Evolutionary conservation across 2,329 filamentous ascomycete genomes (phyloP).

Genomic region (Capronia coronata): DNA sequence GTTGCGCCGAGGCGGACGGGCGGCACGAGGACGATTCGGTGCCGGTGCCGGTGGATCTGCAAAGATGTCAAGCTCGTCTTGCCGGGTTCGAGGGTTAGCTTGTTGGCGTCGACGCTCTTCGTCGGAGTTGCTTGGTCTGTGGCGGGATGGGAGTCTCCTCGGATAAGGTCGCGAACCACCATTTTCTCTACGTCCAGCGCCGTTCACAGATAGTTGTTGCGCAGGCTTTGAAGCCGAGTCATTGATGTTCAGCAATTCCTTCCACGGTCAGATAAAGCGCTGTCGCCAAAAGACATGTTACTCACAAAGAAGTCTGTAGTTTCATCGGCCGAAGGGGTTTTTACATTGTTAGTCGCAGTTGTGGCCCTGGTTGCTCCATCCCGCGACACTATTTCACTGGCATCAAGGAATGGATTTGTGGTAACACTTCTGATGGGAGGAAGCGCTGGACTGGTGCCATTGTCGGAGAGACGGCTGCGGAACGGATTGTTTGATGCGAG

Average conservation of each 20-base stretch:
- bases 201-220: constrained; percentile 20
- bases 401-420: constrained; percentile 58
- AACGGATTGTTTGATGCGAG: constrained; percentile 46
- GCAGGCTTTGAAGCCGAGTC: constrained; percentile 27
- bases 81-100: constrained; percentile 35
- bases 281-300: background rate
- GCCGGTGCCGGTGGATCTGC: constrained; percentile 40
- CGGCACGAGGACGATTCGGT: constrained; percentile 36
- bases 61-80: constrained; percentile 43
- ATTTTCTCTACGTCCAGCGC: constrained; percentile 33
- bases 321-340: constrained; percentile 7
- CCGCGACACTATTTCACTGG: constrained; percentile 31
- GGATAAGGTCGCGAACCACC: constrained; percentile 26
- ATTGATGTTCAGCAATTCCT: constrained; percentile 16
- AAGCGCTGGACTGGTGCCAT: constrained; percentile 27
- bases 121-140: constrained; percentile 33
- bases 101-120: constrained; percentile 29
- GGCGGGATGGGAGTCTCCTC: constrained; percentile 27
- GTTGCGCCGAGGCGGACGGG: constrained; percentile 51
- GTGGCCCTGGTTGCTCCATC: constrained; percentile 13
- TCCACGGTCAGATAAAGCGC: constrained; percentile 1
- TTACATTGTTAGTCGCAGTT: background rate
- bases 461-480: constrained; percentile 39
- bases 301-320: constrained; percentile 23
- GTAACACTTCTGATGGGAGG: constrained; percentile 47